A percentile compares a stretch with the other conserved stretches of the same genome.
Conservation (phyloP, 1,284 basidiomycete species). For the Malassezia obtusa region DNA sequence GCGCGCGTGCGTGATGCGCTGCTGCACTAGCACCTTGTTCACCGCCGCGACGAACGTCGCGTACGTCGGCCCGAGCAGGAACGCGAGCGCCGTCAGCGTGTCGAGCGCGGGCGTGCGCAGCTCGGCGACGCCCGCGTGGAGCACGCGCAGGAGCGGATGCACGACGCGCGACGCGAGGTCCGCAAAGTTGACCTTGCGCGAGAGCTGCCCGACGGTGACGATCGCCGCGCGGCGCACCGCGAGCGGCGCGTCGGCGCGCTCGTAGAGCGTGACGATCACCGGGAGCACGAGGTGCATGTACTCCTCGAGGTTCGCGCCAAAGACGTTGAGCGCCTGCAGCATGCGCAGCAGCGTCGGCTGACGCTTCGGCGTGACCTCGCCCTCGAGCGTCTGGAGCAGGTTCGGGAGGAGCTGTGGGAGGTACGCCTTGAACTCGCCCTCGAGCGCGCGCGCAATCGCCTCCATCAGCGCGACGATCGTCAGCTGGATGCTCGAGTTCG, state of each 20-base stretch:
- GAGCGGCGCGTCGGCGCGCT: constrained; percentile 66
- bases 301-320: constrained; percentile 93
- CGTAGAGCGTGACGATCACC: constrained; percentile 83
- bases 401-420: constrained; percentile 84
- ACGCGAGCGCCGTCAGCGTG: constrained; percentile 78
- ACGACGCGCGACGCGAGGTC: constrained; percentile 96
- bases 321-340: constrained; percentile 82
- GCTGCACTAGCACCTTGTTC: constrained; percentile 73
- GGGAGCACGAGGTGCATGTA: constrained; percentile 95
- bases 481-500: constrained; percentile 68
- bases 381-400: constrained; percentile 67
- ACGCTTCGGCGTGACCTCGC: constrained; percentile 41
- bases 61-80: constrained; percentile 91
- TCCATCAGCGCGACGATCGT: constrained; percentile 90
- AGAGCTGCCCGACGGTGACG: constrained; percentile 80
- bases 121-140: constrained; percentile 68
- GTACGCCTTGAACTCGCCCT: constrained; percentile 96
- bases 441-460: constrained; percentile 83
- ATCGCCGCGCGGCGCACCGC: constrained; percentile 78
- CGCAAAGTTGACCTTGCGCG: constrained; percentile 92
- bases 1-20: constrained; percentile 69
- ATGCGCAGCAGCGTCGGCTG: constrained; percentile 76
- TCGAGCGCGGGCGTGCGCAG: constrained; percentile 81
- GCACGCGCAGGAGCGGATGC: constrained; percentile 81
- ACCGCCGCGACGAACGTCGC: constrained; percentile 95